Evolutionary conservation across 2,329 filamentous ascomycete species (phyloP), one percentile per base, ranked within the genome.

Genomic region (Cladosporium austrohemisphaericum): DNA sequence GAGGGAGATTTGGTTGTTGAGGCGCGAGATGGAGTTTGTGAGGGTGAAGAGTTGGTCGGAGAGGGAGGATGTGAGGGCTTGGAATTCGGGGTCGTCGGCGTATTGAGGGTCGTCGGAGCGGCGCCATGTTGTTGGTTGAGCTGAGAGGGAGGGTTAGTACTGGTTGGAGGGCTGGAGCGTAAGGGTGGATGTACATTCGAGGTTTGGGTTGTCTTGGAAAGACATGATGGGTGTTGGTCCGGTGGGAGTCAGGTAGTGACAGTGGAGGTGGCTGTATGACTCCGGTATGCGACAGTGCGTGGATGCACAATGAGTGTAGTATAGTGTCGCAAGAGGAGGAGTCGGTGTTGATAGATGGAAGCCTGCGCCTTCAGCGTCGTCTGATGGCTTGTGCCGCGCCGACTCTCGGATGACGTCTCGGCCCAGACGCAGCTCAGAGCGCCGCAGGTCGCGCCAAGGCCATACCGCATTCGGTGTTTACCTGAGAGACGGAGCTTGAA

Each of bases 31-130:
- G 69, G 91, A 93, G 56, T 86, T 86, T 46, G 91, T 91, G 54
- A 98, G 79, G 54, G 84, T 83, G 73, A 96, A 95, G 43, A 98
- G 79, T 68, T 92, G 86, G 69, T 88, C 86, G 70, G 88, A 94
- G 53, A 97, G 80, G 52, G 85, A 79, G 64, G 88, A 84, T 54
- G 91, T 88, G 60, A 95, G 80, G 51, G 81, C 78, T 64, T 88
- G 81, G 77, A 97, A 98, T 57, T 90, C 90, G 44, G 93, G 93
- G 67, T 97, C 89, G 72, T 98, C 93, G 64, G 80, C 78, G 72
- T 95, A 98, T 62, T 82, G 74, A 37, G 83, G 76, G 65, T 86
- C 86, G 67, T 86, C 83, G 53, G 81, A 76, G 56, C 83, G 80
- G 55, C 87, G 77, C 72, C 78, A 78, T 54, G 75, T 80, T 23